These are phyloP conservation scores for Calonectria crousiana DNA, from an alignment of 2,329 filamentous ascomycete genomes.

Conservation along the genomic window DNA sequence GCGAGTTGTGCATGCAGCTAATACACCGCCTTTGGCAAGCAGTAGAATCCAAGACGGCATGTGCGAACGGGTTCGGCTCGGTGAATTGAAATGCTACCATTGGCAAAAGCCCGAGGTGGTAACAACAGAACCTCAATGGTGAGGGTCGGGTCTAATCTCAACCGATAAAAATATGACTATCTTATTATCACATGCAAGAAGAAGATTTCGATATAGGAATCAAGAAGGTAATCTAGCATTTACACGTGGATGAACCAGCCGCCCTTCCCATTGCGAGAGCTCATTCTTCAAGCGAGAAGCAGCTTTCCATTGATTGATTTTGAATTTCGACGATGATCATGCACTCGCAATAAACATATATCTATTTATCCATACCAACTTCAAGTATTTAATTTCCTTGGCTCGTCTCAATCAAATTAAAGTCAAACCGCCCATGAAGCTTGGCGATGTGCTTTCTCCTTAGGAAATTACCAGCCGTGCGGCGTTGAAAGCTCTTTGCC, in stretches of 20 bases:
- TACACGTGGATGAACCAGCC: neutral
- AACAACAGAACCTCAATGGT: too few species aligned
- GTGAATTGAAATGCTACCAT: neutral
- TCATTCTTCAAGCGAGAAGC: neutral
- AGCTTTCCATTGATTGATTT: constrained; percentile 3
- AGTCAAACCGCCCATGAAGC: neutral
- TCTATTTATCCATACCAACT: neutral
- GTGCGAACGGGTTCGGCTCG: neutral
- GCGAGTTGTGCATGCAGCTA: neutral
- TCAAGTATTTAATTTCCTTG: neutral
- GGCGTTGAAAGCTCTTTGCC: neutral
- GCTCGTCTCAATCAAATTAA: neutral
- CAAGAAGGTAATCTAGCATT: neutral
- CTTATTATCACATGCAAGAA: neutral
- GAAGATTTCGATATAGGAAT: neutral
- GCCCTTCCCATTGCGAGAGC: neutral
- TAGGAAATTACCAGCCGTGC: neutral
- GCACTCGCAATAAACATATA: neutral
- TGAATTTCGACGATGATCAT: neutral
- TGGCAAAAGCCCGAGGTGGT: neutral
- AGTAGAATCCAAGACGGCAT: neutral
- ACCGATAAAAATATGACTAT: neutral
- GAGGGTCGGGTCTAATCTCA: neutral
- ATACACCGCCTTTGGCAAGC: neutral
- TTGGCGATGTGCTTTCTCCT: neutral